Evolutionary conservation across 176 grass and related monocot species (phyloP), one percentile per base, ranked within the genome.

Genomic region (Musa beccarii): DNA sequence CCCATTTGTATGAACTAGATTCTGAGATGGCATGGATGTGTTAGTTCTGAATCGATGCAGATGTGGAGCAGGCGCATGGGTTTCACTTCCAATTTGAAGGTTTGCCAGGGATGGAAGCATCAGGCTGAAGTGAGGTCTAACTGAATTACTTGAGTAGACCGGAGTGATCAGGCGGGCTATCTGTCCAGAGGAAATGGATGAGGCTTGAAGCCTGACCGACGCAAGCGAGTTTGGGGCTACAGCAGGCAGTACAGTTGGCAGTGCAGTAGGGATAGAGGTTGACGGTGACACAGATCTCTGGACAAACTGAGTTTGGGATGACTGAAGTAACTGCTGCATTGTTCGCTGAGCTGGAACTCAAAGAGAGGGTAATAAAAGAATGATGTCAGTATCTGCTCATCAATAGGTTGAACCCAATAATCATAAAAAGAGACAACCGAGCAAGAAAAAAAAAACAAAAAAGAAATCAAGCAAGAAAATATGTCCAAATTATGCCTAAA

Each of bases 41-140:
- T 53, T 75, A 63, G 83, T 63, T 68, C 68, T 62, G 59, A 77
- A 82, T n/a, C 85, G 77, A 70, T 86, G 83, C 25, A 92, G 89
- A 86, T 92, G 89, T 51, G 89, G 89, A 75, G 89, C 81, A 82
- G 86, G 89, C 11, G 89, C 81, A 63, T 85, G 89, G 54, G 78
- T 54, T 75, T 87, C 89, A 72, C 75, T 69, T 79, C 72, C 70
- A 63, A 28, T 70, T 74, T 78, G 83, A 84, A 70, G 71, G 79
- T 29, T 86, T 75, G 77, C 54, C 59, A 43, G 61, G 49, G 83
- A 25, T 69, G 81, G 25, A 80, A 85, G 72, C 17, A 49, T 75
- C 49, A 68, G 66, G 73, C 69, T 77, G 61, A 80, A 69, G 67
- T 82, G 65, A 21, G 83, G 66, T 76, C 72, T 76, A 34, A 80